phyloP scores from a whole-genome alignment of 2,329 filamentous ascomycete species.

The Penicillium sclerotigenum region DNA sequence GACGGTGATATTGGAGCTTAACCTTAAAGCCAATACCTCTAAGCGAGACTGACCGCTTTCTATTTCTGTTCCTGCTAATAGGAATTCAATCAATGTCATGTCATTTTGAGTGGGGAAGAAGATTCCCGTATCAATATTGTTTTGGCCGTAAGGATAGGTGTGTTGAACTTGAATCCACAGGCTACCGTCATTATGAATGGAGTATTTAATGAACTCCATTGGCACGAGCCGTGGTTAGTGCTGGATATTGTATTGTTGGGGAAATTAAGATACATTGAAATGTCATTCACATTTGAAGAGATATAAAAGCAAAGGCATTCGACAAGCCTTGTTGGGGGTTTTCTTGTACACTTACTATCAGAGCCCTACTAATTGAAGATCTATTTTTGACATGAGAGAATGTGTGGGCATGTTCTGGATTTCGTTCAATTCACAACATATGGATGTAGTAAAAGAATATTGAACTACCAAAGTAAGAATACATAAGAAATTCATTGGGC shows the following conservation, averaged over 20 bases:
- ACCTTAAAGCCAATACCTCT: not conserved
- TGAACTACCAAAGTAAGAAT: not conserved
- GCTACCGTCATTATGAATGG: no score
- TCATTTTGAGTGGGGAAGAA: not conserved
- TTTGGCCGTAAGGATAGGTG: not conserved
- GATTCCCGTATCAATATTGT: not conserved
- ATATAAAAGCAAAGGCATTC: not conserved
- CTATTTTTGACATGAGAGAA: not conserved
- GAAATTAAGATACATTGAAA: not conserved
- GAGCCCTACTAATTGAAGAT: not conserved
- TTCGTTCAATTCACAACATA: not conserved
- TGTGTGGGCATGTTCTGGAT: not conserved
- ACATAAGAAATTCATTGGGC: no score
- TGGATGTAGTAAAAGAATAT: not conserved
- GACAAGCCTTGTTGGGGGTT: not conserved
- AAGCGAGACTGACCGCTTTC: not conserved
- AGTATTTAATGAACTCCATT: no score
- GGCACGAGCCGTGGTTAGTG: not conserved
- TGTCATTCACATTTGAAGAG: rapidly evolving
- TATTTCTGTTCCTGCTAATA: not conserved
- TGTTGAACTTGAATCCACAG: not conserved
- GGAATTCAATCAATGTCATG: no score
- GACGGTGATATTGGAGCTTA: not conserved
- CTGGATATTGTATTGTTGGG: not conserved
- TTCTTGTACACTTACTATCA: not conserved